Evolutionary conservation across 331 rosid species (phyloP), one percentile per base, ranked within the genome.

Genomic region (Malus hybrid): DNA sequence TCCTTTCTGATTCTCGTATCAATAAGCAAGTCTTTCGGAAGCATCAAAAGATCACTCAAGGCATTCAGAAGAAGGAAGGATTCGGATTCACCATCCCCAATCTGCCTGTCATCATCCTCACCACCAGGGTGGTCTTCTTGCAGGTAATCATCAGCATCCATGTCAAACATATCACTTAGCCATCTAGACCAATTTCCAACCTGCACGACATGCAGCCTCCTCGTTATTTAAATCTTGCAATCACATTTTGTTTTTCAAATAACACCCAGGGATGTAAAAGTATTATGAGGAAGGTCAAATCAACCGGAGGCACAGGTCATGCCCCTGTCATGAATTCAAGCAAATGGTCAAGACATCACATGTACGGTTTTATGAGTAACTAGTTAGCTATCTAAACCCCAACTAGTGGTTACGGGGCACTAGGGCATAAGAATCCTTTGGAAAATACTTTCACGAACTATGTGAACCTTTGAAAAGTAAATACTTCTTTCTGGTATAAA

Each of bases 31-130:
- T 95, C 99, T 81, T 95, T 95, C 28, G 99, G 99, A 62, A 95
- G 98, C 99, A 95, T 95, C 64, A 95, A 84, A 83, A 95, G 97
- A 85, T 95, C 98, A 79, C 98, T 92, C 87, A 95, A 82, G 68
- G 87, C 80, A 11, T 95, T 90, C 53, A 92, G 96, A 81, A 90
- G 96, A 73, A 80, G 71, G 81, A 95, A 95, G 65, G 97, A 63
- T 73, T 92, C 81, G 11, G 44, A 42, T 42, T 82, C 86, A 42
- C 84, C 71, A 61, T 79, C 87, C 48, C 77, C 79, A 32, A 53
- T 78, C 16, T 16, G 74, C 68, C 55, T 50, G 15, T 77, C 86
- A 56, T 81, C 80, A 4, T 85, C 82, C 64, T 86, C 89, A 34
- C 77, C 33, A 15, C 63, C 63, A 13, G 75, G 86, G 62, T 81